Evolutionary conservation across 306 rosid genomes (phyloP).

Genomic region (Castanea mollissima): DNA sequence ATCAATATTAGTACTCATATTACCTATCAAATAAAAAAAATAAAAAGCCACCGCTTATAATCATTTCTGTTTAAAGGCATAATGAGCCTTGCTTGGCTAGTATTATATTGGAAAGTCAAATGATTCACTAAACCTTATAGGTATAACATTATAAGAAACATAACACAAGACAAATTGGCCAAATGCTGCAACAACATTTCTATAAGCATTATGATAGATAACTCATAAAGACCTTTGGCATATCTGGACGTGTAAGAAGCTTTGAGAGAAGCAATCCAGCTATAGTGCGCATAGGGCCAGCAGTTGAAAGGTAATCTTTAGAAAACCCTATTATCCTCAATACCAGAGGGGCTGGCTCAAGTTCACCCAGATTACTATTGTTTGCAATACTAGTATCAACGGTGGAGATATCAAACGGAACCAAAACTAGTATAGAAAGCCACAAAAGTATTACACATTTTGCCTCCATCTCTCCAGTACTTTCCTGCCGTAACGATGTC

Average conservation of each 20-base stretch:
- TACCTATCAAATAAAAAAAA: too few relatives aligned
- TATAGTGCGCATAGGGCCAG: slow-evolving; percentile 88
- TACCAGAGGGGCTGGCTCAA: slow-evolving; percentile 73
- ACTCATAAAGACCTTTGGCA: slow-evolving; percentile 89
- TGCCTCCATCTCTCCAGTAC: slow-evolving; percentile 94
- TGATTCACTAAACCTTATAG: too few relatives aligned
- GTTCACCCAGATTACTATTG: slow-evolving; percentile 40
- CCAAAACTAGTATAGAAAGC: slow-evolving; percentile 89
- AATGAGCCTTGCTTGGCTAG: not conserved
- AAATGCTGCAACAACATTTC: not conserved
- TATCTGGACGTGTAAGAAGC: slow-evolving; percentile 95
- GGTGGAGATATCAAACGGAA: slow-evolving; percentile 89
- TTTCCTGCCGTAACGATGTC: slow-evolving; percentile 69
- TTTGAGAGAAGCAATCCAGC: slow-evolving; percentile 82
- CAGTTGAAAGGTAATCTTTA: slow-evolving; percentile 80
- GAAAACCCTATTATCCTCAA: slow-evolving; percentile 76
- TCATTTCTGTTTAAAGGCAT: not conserved
- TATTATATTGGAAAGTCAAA: not conserved
- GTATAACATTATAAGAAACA: too few relatives aligned
- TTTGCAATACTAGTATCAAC: slow-evolving; percentile 77
- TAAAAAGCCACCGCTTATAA: not conserved
- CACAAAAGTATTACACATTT: slow-evolving; percentile 88
- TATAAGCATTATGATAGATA: slow-evolving; percentile 15
- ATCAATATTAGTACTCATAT: too few relatives aligned
- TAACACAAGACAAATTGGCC: not conserved